phyloP scores from a whole-genome alignment of 1,284 basidiomycete genomes.

The Ceratobasidium sp. region DNA sequence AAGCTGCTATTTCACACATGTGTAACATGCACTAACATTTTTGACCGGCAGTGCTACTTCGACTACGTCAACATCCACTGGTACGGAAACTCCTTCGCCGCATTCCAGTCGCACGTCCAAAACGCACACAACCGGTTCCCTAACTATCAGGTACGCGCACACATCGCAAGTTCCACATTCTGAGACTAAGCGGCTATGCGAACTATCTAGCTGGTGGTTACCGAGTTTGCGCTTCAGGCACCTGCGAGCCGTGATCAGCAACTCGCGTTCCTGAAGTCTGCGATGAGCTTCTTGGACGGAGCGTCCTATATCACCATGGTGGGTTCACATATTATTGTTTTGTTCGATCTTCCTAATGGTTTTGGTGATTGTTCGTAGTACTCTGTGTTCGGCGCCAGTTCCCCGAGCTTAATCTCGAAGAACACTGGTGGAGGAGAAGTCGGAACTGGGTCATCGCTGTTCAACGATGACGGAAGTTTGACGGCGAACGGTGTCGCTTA shows the following conservation, averaged over 20 bases:
- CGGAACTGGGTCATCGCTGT: conserved; percentile 38
- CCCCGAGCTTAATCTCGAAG: conserved; percentile 8
- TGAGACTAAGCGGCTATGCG: background rate
- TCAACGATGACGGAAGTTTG: conserved; percentile 37
- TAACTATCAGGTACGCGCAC: conserved; percentile 11
- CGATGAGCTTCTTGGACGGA: conserved; percentile 39
- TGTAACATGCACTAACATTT: background rate
- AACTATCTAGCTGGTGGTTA: conserved; percentile 17
- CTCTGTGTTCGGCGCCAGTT: conserved; percentile 34
- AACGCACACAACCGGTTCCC: conserved; percentile 41
- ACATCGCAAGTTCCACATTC: background rate
- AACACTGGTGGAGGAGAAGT: conserved; percentile 41
- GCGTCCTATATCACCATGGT: conserved; percentile 37
- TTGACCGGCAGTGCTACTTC: conserved; percentile 25
- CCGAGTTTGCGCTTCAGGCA: conserved; percentile 37
- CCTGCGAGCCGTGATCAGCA: conserved; percentile 40
- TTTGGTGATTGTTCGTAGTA: conserved; percentile 20
- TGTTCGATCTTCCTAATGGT: background rate
- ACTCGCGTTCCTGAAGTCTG: conserved; percentile 29
- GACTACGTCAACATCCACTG: conserved; percentile 43
- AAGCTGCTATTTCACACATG: background rate
- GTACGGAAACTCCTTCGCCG: conserved; percentile 35
- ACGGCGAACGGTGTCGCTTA: conserved; percentile 33
- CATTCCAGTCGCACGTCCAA: conserved; percentile 40
- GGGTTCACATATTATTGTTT: background rate